Percentiles rank a stretch among this genome's conserved stretches.
Conservation (phyloP, 2,329 filamentous ascomycete species). For the Amauroascus verrucosus region DNA sequence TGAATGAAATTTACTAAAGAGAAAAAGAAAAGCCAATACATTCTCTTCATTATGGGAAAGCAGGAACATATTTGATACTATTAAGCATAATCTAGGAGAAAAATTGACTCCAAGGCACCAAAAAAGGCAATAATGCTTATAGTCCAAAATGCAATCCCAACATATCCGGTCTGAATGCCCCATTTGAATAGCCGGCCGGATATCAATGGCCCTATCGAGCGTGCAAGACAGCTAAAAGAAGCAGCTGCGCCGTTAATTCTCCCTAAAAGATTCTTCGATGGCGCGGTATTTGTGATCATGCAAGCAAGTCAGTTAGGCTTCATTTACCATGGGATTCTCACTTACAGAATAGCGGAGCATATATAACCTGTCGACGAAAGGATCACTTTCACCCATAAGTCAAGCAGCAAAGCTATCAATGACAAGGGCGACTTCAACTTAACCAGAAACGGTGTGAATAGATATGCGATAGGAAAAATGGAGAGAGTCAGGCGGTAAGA, state of each 20-base stretch:
- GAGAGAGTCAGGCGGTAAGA: conserved; percentile 1
- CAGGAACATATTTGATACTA: background rate
- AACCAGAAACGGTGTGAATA: conserved; percentile 1
- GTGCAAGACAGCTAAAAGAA: conserved; percentile 76
- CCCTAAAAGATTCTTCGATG: conserved; percentile 71
- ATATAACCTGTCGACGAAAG: conserved; percentile 4
- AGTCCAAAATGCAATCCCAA: conserved; percentile 9
- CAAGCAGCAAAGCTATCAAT: background rate
- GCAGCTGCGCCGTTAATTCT: conserved; percentile 87
- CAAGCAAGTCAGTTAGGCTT: background rate
- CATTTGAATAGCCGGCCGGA: conserved; percentile 47
- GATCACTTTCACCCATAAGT: conserved; percentile 2
- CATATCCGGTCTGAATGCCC: conserved; percentile 1
- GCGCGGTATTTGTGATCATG: conserved; percentile 65
- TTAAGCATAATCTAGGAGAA: background rate
- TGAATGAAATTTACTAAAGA: background rate
- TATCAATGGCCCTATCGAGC: conserved; percentile 77
- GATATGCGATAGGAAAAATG: conserved; percentile 1
- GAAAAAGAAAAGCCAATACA: background rate
- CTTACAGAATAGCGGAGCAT: conserved; percentile 8
- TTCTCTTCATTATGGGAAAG: background rate
- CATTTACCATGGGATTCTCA: background rate
- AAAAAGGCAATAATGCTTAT: background rate
- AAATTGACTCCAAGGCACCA: background rate
- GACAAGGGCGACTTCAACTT: background rate